Percentiles rank a stretch among this genome's conserved stretches.
phyloP scores from a whole-genome alignment of 345 rosid species.

The Lumnitzera littorea region DNA sequence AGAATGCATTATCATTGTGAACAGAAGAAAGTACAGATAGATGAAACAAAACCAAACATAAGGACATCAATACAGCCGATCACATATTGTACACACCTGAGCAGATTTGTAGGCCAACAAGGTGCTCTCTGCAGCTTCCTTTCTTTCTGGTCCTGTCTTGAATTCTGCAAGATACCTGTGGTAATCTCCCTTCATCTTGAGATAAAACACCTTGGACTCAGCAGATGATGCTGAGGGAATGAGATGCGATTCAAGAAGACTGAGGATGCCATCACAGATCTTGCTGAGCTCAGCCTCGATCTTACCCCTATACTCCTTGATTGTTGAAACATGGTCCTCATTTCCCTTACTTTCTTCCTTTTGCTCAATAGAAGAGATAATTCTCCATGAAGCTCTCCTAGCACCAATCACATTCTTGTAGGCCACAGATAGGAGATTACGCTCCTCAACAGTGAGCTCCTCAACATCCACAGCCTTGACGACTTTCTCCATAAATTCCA shows the following conservation, averaged over 20 bases:
- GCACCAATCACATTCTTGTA: conserved; percentile 99
- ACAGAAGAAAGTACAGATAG: neutral
- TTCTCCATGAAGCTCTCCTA: conserved; percentile 99
- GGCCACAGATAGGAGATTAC: conserved; percentile 93
- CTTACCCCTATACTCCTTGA: conserved; percentile 86
- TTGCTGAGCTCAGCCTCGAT: conserved; percentile 84
- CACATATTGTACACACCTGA: conserved; percentile 40
- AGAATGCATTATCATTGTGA: neutral
- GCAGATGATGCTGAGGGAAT: conserved; percentile 76
- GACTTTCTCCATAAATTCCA: conserved; percentile 95
- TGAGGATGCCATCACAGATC: conserved; percentile 86
- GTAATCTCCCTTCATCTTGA: conserved; percentile 98
- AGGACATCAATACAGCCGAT: neutral
- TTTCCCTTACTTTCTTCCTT: conserved; percentile 96
- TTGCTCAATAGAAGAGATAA: conserved; percentile 96
- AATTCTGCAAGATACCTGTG: conserved; percentile 94
- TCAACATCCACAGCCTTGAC: conserved; percentile 73
- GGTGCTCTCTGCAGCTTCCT: conserved; percentile 98
- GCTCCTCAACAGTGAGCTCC: conserved; percentile 92
- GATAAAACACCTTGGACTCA: conserved; percentile 93
- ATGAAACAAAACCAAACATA: neutral
- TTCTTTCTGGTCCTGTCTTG: conserved; percentile 88
- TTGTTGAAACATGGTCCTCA: conserved; percentile 60
- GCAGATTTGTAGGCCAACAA: conserved; percentile 93
- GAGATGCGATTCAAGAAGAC: conserved; percentile 80